These are phyloP conservation scores for Curvularia verruculosa DNA, from an alignment of 2,329 filamentous ascomycete genomes.

Conservation along the genomic window DNA sequence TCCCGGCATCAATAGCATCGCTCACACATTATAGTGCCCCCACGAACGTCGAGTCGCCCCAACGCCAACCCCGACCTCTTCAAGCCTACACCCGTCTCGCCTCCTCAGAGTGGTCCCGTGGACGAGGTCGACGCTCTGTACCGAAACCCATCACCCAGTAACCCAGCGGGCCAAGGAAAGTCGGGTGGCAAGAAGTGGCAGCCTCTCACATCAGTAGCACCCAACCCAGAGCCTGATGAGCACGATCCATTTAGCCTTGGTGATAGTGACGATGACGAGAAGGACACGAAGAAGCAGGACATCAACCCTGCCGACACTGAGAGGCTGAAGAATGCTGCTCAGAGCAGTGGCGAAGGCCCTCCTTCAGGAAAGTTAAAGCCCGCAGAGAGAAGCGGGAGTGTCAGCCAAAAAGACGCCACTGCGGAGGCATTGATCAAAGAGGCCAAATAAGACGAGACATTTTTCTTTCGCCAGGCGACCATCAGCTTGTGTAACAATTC, in stretches of 20 bases:
- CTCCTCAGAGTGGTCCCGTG: slow-evolving; percentile 65
- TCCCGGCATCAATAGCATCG: background rate
- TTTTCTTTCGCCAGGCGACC: background rate
- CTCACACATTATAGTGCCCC: slow-evolving; percentile 50
- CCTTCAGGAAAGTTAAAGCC: slow-evolving; percentile 41
- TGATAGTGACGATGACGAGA: slow-evolving; percentile 88
- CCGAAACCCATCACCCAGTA: slow-evolving; percentile 54
- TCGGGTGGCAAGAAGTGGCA: slow-evolving; percentile 95
- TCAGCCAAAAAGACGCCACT: slow-evolving; percentile 53
- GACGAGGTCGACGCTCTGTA: slow-evolving; percentile 83
- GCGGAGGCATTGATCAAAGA: slow-evolving; percentile 55
- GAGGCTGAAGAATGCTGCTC: slow-evolving; percentile 57
- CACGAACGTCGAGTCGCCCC: slow-evolving; percentile 66
- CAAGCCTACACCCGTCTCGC: slow-evolving; percentile 65
- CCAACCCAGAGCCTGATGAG: slow-evolving; percentile 77
- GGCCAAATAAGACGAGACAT: slow-evolving; percentile 30
- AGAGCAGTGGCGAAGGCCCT: slow-evolving; percentile 44
- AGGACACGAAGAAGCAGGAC: slow-evolving; percentile 69
- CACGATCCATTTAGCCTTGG: slow-evolving; percentile 97
- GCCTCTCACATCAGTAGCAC: slow-evolving; percentile 83
- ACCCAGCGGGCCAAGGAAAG: slow-evolving; percentile 37
- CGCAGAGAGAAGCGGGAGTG: slow-evolving; percentile 50
- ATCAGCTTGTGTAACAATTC: background rate
- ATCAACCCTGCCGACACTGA: slow-evolving; percentile 60
- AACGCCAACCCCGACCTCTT: slow-evolving; percentile 80